These are phyloP conservation scores for Mycena metata DNA, from an alignment of 768 basidiomycete species.

Conservation along the genomic window DNA sequence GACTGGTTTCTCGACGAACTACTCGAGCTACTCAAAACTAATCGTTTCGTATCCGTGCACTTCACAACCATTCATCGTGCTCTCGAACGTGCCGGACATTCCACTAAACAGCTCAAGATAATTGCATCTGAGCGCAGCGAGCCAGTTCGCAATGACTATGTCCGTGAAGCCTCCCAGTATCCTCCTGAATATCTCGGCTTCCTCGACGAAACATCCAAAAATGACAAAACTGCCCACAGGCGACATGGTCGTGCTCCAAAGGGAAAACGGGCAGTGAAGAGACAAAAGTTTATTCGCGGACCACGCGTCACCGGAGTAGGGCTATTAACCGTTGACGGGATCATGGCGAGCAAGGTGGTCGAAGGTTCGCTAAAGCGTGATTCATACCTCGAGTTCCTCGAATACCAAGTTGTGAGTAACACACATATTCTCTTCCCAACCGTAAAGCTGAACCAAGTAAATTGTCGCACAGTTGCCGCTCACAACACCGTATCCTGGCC, in stretches of 20 bases:
- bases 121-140: constrained; percentile 51
- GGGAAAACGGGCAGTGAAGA: not conserved
- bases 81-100: constrained; percentile 45
- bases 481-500: constrained; percentile 37
- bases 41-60: constrained; percentile 30
- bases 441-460: no score
- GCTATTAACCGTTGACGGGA: constrained; percentile 35
- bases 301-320: constrained; percentile 24
- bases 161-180: constrained; percentile 46
- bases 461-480: constrained; percentile 38
- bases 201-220: constrained; percentile 51
- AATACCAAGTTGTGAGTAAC: constrained; percentile 32
- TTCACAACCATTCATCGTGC: constrained; percentile 49
- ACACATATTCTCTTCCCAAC: no score
- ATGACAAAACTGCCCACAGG: constrained; percentile 41
- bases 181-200: constrained; percentile 50
- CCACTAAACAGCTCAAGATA: constrained; percentile 48
- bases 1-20: constrained; percentile 54
- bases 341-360: constrained; percentile 30
- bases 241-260: not conserved
- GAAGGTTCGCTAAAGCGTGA: constrained; percentile 33
- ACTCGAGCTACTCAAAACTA: constrained; percentile 43
- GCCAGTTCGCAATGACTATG: constrained; percentile 41
- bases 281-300: constrained; percentile 10
- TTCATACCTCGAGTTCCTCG: constrained; percentile 25